Conservation (phyloP, 305 asterid species). For the Fraxinus ornus region DNA sequence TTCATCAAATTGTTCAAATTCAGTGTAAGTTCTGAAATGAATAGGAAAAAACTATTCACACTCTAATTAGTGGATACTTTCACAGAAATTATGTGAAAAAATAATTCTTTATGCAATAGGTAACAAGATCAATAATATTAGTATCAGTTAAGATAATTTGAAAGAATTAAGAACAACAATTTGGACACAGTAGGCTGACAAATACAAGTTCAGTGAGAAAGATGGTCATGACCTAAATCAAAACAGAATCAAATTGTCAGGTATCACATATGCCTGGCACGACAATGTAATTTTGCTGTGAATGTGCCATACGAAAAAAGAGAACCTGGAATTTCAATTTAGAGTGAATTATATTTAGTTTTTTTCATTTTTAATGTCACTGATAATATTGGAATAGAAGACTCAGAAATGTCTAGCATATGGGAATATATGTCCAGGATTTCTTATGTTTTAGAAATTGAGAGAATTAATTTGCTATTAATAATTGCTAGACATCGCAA, state of each 20-base stretch:
- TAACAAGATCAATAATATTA: neutral
- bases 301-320: neutral
- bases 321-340: neutral
- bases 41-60: conserved; percentile 6
- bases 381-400: neutral
- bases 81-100: neutral
- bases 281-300: neutral
- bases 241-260: neutral
- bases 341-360: neutral
- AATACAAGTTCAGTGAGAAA: neutral
- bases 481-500: neutral
- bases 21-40: neutral
- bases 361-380: neutral
- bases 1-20: neutral
- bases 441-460: neutral
- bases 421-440: neutral
- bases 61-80: neutral
- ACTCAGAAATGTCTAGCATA: neutral
- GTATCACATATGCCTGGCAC: neutral
- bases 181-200: neutral
- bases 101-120: neutral
- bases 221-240: neutral
- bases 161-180: neutral
- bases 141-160: neutral
- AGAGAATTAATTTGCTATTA: neutral